Conservation (phyloP, 2,329 filamentous ascomycete genomes). For the Diaporthe citri region DNA sequence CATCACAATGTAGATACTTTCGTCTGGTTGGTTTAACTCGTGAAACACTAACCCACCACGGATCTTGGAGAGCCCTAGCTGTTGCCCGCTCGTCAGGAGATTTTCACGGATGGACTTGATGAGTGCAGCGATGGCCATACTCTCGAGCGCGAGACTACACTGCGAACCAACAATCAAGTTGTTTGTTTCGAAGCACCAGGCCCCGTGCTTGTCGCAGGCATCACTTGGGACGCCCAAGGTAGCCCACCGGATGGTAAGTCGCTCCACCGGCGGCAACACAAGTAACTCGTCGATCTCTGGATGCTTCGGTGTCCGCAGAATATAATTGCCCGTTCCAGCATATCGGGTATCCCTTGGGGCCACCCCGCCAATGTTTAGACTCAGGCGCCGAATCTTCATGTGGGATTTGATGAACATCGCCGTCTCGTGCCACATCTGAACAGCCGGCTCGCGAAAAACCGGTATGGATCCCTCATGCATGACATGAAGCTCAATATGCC, state of each 20-base stretch:
- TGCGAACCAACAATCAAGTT: background rate
- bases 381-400: background rate
- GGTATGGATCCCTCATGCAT: background rate
- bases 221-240: background rate
- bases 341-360: background rate
- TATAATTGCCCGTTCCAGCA: background rate
- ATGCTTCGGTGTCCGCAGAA: background rate
- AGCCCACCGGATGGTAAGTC: background rate
- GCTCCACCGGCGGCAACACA: background rate
- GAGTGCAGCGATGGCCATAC: background rate
- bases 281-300: background rate
- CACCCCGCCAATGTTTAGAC: background rate
- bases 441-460: too few relatives aligned
- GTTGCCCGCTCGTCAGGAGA: background rate
- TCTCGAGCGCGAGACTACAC: background rate
- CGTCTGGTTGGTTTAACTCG: background rate
- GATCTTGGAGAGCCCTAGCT: background rate
- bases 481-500: background rate
- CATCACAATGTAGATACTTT: background rate
- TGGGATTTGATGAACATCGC: background rate
- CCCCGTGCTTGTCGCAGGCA: background rate
- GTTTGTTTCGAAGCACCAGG: background rate
- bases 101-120: background rate
- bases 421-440: background rate
- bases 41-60: background rate